Evolutionary conservation across 176 grass and related monocot genomes (phyloP), one percentile per base, ranked within the genome.

Genomic region (Puya raimondii): DNA sequence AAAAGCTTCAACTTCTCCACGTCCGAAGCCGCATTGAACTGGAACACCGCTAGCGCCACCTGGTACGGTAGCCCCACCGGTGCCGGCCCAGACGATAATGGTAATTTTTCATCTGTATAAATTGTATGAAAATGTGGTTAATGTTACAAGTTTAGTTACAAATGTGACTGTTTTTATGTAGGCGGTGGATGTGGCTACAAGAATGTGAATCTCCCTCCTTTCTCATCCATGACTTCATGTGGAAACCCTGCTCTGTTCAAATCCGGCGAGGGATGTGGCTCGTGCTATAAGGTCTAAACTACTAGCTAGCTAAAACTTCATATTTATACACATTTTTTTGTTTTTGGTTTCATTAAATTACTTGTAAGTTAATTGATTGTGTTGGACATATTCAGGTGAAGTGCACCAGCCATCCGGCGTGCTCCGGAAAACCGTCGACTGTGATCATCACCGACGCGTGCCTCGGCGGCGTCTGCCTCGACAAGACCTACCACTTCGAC

Each of bases 181-280:
- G 88, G 83, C 5, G 87, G 87, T 56, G 87, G 81, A 8, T 90
- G 87, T 47, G 87, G 87, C 1, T 90, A 83, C 74, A 85, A 85
- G 74, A 68, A 47, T 20, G 87, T 90, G 4, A 54, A 80, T 65
- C 11, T 77, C 73, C 73, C 76, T 0, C 87, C 87, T 0, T 90
- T 90, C 83, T 77, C 76, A 8, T 77, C 80, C 65, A 83, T 90
- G 87, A 86, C 80, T 0, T 82, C 87, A 10, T 82, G 83, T 56
- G 87, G 87, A 14, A 90, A 83, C 58, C 70, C 76, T 70, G 71
- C 76, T 0, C 20, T 86, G 10, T 90, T 86, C 83, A 77, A 67
- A 80, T 76, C 69, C 48, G 80, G 87, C 59, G 71, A 83, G 16
- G 87, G 87, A 1, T 90, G 87, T 51, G 86, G 82, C 14, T 64